A percentile compares a stretch with the other conserved stretches of the same genome.
These are phyloP conservation scores for Penicillium italicum DNA, from an alignment of 2,329 filamentous ascomycete species.

Conservation along the genomic window DNA sequence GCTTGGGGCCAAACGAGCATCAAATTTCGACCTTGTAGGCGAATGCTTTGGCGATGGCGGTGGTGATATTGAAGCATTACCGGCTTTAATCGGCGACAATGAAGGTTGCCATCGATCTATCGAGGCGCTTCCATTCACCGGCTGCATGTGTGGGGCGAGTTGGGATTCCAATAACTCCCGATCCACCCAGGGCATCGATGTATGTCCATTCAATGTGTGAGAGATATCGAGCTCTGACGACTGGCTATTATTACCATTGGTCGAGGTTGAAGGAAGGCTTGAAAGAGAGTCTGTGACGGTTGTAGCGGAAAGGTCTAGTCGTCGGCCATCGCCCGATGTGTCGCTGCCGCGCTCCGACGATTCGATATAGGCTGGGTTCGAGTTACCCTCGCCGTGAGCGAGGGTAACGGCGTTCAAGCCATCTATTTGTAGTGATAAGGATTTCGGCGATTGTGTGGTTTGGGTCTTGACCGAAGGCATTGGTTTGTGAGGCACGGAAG, in stretches of 20 bases:
- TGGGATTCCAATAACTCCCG: conserved; percentile 2
- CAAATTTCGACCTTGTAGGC: conserved; percentile 2
- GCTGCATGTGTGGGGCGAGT: conserved; percentile 4
- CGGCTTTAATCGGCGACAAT: conserved; percentile 10
- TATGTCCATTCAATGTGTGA: conserved; percentile 7
- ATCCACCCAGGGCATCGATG: conserved; percentile 6
- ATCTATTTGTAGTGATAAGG: conserved; percentile 21
- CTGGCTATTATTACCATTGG: conserved; percentile 7
- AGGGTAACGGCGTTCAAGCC: conserved; percentile 13
- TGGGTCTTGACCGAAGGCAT: conserved; percentile 6
- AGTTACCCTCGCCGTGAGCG: conserved; percentile 8
- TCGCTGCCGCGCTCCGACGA: conserved; percentile 22
- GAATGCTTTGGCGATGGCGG: conserved; percentile 5
- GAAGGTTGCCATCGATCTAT: conserved; percentile 10
- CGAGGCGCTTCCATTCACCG: conserved; percentile 8
- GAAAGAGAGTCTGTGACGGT: conserved; percentile 16
- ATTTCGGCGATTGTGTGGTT: conserved; percentile 18
- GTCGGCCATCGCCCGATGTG: conserved; percentile 19
- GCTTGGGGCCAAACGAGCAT: conserved; percentile 30
- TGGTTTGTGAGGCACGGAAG: conserved; percentile 11
- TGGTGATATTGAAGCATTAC: conserved; percentile 17
- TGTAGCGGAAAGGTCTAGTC: conserved; percentile 17
- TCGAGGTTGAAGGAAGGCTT: conserved; percentile 14
- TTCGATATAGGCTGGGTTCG: conserved; percentile 14
- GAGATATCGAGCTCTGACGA: conserved; percentile 11